Base-by-base conservation (phyloP, 2,329 filamentous ascomycete species). In the Colletotrichum zoysiae region DNA sequence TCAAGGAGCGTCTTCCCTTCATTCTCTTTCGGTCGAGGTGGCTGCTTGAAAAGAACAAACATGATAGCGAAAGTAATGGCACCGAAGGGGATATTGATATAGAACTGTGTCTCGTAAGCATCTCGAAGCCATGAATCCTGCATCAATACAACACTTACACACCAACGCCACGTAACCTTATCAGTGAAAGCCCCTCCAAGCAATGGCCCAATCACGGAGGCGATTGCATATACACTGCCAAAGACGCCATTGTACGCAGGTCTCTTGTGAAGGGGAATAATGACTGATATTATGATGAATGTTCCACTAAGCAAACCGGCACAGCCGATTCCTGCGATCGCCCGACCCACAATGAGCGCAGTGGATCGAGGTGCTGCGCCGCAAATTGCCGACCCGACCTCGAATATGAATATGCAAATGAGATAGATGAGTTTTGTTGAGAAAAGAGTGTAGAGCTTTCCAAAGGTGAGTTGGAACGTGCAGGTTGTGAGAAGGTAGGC, bases 241-340 rank as follows among this genome's bases (percentile, higher is more conserved):
- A 83, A 76, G 7, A 83, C 71, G 57, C 85, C 84, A n/a, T 77
- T 79, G 58, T 79, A 82, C 42, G 81, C 66, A 33, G 81, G 78
- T 7, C 81, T 71, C 38, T 76, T 77, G 8, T 76, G 76, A 30
- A 81, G 74, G 11, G 81, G 79, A 2, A 82, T 78, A 1, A 77
- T 78, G 46, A 78, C 77, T 16, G 79, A 78, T 55, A 86, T 81
- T 70, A 87, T 82, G 6, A 78, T 79, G 30, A 74, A 73, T 2
- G 69, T 74, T 5, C 82, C 82, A 2, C 78, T 77, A 14, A 80
- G 78, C 11, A 83, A 77, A 1, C 82, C 81, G 0, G 77, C 80
- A 3, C 75, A 78, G 0, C 81, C 82, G 0, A 81, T 53, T 1
- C 82, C 82, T 3, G 82, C 77, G 1, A 84, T 65, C 0, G 81